These are phyloP conservation scores for Gynochthodes officinalis DNA, from an alignment of 257 asterid genomes.

Conservation along the genomic window DNA sequence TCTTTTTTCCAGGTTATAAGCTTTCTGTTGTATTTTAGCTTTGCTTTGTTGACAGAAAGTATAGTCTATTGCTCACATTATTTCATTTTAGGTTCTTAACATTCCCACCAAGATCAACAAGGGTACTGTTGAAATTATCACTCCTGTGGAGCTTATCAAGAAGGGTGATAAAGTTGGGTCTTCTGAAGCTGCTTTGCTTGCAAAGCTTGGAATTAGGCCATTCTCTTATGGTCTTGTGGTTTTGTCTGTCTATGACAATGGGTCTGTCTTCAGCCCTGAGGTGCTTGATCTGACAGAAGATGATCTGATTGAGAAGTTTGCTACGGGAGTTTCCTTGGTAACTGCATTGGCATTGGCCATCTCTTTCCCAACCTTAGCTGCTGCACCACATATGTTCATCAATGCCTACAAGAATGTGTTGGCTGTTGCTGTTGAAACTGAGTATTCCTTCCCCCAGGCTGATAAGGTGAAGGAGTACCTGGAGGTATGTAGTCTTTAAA, in stretches of 20 bases:
- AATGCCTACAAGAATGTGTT: slow-evolving; percentile 75
- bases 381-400: slow-evolving; percentile 88
- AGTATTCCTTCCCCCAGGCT: slow-evolving; percentile 83
- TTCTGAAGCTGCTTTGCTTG: slow-evolving; percentile 88
- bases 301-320: slow-evolving; percentile 73
- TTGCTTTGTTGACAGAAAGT: too few relatives aligned
- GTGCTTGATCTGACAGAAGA: slow-evolving; percentile 84
- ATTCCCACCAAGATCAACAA: slow-evolving; percentile 98
- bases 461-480: slow-evolving; percentile 89
- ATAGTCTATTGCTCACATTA: not conserved
- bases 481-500: slow-evolving; percentile 31
- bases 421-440: slow-evolving; percentile 70
- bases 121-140: slow-evolving; percentile 95
- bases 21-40: not conserved
- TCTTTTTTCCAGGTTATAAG: slow-evolving; percentile 84
- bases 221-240: slow-evolving; percentile 88
- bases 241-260: slow-evolving; percentile 66
- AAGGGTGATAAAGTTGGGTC: slow-evolving; percentile 99
- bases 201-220: slow-evolving; percentile 92
- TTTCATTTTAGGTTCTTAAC: slow-evolving; percentile 58
- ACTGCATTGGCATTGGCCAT: slow-evolving; percentile 67
- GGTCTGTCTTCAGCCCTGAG: slow-evolving; percentile 87
- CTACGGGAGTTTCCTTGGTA: slow-evolving; percentile 70
- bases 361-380: slow-evolving; percentile 83
- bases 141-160: slow-evolving; percentile 93